Percentiles rank a stretch among this genome's conserved stretches.
phyloP scores from a whole-genome alignment of 805 yeast species.

The Metschnikowia baotianmanensis region DNA sequence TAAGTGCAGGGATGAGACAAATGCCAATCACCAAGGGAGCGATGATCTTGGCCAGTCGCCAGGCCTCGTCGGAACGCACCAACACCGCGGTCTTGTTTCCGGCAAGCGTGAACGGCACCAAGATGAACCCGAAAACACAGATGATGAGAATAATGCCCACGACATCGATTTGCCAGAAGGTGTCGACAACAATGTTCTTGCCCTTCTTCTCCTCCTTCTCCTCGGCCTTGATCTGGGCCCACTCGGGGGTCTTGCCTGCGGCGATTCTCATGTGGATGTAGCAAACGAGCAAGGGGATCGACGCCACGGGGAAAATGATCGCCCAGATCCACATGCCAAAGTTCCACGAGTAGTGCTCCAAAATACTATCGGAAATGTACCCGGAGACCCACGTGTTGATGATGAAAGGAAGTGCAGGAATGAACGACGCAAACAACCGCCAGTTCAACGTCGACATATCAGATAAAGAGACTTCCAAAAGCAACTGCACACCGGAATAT shows the following conservation, averaged over 20 bases:
- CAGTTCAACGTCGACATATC: constrained; percentile 69
- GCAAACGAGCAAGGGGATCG: constrained; percentile 57
- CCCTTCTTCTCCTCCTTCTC: constrained; percentile 29
- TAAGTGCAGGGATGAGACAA: constrained; percentile 55
- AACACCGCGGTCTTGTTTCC: constrained; percentile 34
- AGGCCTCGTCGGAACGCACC: constrained; percentile 33
- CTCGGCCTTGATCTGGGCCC: constrained; percentile 41
- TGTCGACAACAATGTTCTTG: constrained; percentile 25
- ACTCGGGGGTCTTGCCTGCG: constrained; percentile 54
- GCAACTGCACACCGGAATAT: constrained; percentile 59
- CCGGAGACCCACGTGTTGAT: constrained; percentile 81
- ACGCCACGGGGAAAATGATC: constrained; percentile 63
- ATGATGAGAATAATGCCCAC: constrained; percentile 58
- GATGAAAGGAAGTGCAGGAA: constrained; percentile 70
- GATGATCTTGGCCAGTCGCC: constrained; percentile 62
- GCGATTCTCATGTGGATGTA: constrained; percentile 53
- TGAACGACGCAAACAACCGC: constrained; percentile 63
- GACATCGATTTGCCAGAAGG: constrained; percentile 64
- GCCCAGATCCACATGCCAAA: constrained; percentile 77
- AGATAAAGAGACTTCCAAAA: constrained; percentile 56
- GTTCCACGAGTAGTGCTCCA: constrained; percentile 58
- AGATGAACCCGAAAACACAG: constrained; percentile 58
- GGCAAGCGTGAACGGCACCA: constrained; percentile 74
- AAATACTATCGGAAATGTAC: constrained; percentile 44
- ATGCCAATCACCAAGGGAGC: constrained; percentile 71